These are phyloP conservation scores for Mallotus japonicus DNA, from an alignment of 441 rosid species.

Conservation along the genomic window DNA sequence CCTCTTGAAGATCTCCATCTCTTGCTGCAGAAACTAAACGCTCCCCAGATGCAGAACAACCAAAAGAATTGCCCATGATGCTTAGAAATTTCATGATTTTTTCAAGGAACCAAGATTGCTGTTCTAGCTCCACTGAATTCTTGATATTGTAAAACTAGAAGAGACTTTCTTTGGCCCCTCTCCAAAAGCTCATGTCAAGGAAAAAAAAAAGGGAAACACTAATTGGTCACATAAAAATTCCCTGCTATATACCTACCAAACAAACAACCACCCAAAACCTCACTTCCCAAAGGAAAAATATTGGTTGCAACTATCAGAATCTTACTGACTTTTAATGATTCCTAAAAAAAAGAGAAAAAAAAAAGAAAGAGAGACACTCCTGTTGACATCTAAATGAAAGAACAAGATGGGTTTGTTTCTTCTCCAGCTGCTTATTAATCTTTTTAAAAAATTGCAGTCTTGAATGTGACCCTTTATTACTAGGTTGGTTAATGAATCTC, in stretches of 20 bases:
- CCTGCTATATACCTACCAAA: conserved; percentile 27
- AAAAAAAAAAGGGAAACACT: not conserved
- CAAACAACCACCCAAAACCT: conserved; percentile 27
- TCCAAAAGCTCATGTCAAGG: conserved; percentile 1
- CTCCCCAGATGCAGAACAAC: conserved; percentile 97
- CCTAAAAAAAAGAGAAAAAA: conserved; percentile 6
- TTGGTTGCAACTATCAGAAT: conserved; percentile 41
- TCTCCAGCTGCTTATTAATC: conserved; percentile 16
- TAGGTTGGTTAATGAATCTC: conserved; percentile 22
- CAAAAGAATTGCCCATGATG: conserved; percentile 89
- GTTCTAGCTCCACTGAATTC: conserved; percentile 12
- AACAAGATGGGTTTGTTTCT: conserved; percentile 14
- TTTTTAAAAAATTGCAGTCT: conserved; percentile 9
- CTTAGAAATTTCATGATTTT: conserved; percentile 68
- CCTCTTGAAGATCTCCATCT: conserved; percentile 95
- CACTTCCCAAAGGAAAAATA: conserved; percentile 18
- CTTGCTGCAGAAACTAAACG: conserved; percentile 93
- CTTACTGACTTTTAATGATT: conserved; percentile 26
- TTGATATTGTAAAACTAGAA: conserved; percentile 2
- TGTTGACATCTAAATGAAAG: conserved; percentile 16
- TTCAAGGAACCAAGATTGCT: not conserved
- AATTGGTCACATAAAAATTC: not conserved
- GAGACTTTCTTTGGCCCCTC: not conserved
- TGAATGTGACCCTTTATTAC: conserved; percentile 27
- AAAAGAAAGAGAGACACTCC: conserved; percentile 17